Conservation (phyloP, 2,329 filamentous ascomycete species). For the Rhinocladiella mackenziei region DNA sequence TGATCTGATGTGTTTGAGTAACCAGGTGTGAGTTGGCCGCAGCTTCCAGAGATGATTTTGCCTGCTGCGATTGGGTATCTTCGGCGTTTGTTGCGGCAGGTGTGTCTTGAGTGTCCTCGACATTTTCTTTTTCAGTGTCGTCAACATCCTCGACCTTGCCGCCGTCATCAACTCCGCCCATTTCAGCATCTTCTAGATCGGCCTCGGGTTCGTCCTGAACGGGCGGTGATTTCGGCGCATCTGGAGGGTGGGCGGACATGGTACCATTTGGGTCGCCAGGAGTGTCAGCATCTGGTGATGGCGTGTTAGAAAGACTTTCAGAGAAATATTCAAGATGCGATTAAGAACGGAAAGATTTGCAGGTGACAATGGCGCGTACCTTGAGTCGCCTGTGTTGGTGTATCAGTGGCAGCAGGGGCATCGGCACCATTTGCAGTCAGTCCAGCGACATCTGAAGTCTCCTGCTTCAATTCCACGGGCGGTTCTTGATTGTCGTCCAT, state of each 20-base stretch:
- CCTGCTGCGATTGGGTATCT: constrained; percentile 58
- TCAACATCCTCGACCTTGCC: constrained; percentile 39
- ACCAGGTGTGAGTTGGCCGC: constrained; percentile 88
- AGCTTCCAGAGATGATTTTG: constrained; percentile 76
- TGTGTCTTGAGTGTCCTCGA: constrained; percentile 40
- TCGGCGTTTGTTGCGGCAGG: constrained; percentile 42
- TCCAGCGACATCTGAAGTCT: constrained; percentile 13
- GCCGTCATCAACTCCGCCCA: constrained; percentile 60
- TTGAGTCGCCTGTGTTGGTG: constrained; percentile 8
- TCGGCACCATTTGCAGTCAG: constrained; percentile 4
- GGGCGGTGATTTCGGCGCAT: constrained; percentile 63
- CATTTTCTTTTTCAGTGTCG: constrained; percentile 41
- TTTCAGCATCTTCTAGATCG: constrained; percentile 69
- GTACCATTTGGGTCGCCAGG: constrained; percentile 12
- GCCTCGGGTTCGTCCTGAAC: constrained; percentile 55
- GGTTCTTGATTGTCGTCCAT: constrained; percentile 12
- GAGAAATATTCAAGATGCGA: background rate
- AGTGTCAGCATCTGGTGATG: constrained; percentile 8
- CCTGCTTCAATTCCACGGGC: constrained; percentile 18
- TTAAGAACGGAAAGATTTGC: background rate
- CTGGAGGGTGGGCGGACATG: constrained; percentile 32
- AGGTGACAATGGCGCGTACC: constrained; percentile 14
- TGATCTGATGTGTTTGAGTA: constrained; percentile 89
- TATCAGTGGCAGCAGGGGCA: constrained; percentile 4
- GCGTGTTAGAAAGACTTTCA: constrained; percentile 2